Conservation (phyloP, 768 basidiomycete genomes). For the Rhodosporidiobolus sp. region DNA sequence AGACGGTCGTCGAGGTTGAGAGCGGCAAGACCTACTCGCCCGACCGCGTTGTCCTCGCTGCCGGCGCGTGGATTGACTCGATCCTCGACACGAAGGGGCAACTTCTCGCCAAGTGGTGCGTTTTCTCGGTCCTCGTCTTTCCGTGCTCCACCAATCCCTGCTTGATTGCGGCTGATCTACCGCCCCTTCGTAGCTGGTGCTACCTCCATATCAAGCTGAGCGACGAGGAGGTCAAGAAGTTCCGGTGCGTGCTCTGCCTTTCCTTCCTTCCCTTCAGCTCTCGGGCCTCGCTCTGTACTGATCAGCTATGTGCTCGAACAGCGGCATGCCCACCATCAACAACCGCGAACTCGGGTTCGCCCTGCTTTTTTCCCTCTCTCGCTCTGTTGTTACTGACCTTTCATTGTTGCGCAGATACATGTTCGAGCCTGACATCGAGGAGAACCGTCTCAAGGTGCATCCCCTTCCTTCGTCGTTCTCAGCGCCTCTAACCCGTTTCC, state of each 20-base stretch:
- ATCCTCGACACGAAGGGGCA: slow-evolving; percentile 21
- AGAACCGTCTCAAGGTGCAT: slow-evolving; percentile 8
- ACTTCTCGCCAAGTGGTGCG: slow-evolving; percentile 22
- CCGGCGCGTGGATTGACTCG: slow-evolving; percentile 26
- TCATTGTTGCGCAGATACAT: too few species aligned
- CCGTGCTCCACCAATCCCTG: neutral
- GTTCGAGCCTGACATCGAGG: slow-evolving; percentile 23
- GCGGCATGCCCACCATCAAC: slow-evolving; percentile 25
- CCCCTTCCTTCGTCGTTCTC: neutral
- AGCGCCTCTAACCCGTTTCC: neutral
- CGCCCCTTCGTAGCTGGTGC: slow-evolving; percentile 12
- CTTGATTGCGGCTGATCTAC: too few species aligned
- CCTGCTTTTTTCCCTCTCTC: too few species aligned
- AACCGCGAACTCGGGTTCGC: slow-evolving; percentile 21
- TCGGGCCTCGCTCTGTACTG: neutral
- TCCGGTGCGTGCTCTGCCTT: neutral
- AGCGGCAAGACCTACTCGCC: slow-evolving; percentile 10
- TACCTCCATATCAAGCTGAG: slow-evolving; percentile 20
- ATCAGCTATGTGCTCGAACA: neutral
- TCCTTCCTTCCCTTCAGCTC: neutral
- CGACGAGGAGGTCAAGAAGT: slow-evolving; percentile 15
- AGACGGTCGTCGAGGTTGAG: neutral
- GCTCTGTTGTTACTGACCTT: too few species aligned
- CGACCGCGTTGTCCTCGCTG: slow-evolving; percentile 4
- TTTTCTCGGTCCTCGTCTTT: too few species aligned